phyloP scores from a whole-genome alignment of 257 asterid genomes.

The Apocynum venetum region DNA sequence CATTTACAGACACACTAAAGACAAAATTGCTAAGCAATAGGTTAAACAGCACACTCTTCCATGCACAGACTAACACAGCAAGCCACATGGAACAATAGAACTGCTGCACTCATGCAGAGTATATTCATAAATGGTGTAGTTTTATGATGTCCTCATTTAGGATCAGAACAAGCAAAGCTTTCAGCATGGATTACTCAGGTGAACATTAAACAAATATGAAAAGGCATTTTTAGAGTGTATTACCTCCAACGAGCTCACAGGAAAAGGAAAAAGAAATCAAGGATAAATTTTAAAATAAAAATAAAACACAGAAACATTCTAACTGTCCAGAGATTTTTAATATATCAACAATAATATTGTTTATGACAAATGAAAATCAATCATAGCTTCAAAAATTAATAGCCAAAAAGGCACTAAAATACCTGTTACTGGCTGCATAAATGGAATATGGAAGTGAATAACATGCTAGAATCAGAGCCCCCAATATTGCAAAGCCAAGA shows the following conservation, averaged over 20 bases:
- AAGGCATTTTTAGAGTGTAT: neutral
- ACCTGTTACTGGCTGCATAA: conserved; percentile 92
- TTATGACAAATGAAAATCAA: neutral
- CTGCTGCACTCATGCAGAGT: too few species aligned
- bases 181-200: neutral
- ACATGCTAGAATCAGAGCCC: conserved; percentile 69
- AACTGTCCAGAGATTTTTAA: neutral
- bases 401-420: neutral
- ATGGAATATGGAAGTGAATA: conserved; percentile 93
- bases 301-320: neutral
- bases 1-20: neutral
- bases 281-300: neutral
- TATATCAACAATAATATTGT: neutral
- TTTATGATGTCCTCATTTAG: neutral
- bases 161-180: neutral
- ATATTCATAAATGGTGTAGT: neutral
- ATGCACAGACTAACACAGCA: neutral
- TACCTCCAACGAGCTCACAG: neutral
- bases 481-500: conserved; percentile 78
- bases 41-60: neutral
- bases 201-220: neutral
- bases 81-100: too few species aligned
- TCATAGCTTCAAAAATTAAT: neutral
- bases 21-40: neutral
- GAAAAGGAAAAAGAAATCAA: neutral